These are phyloP conservation scores for Escallonia herrerae DNA, from an alignment of 129 eudicot genomes.

Conservation along the genomic window DNA sequence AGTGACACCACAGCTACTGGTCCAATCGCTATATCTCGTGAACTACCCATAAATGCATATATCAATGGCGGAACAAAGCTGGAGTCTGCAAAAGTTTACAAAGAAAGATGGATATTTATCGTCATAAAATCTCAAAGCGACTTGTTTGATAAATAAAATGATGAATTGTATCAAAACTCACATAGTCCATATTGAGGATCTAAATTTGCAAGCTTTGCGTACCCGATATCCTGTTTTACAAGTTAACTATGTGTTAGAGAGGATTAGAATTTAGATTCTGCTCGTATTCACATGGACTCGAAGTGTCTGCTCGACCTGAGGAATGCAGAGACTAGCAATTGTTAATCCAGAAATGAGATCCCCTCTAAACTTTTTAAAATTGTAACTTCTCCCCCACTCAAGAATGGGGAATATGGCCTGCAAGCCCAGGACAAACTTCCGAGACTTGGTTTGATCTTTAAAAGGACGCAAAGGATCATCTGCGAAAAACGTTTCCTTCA, in stretches of 20 bases:
- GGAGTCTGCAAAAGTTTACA: conserved; percentile 40
- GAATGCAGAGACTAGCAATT: conserved; percentile 84
- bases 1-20: conserved; percentile 87
- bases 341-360: conserved; percentile 84
- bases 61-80: conserved; percentile 84
- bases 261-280: background rate
- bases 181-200: conserved; percentile 75
- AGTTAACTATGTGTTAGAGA: background rate
- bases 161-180: conserved; percentile 29
- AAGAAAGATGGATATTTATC: background rate
- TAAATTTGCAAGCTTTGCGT: conserved; percentile 69
- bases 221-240: conserved; percentile 69
- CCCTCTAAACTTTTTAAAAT: conserved; percentile 51
- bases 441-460: conserved; percentile 58
- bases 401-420: conserved; percentile 81
- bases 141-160: background rate
- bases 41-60: conserved; percentile 89
- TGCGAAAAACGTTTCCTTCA: conserved; percentile 69
- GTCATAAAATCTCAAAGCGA: background rate
- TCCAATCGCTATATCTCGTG: conserved; percentile 81
- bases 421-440: conserved; percentile 47
- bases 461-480: conserved; percentile 77
- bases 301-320: conserved; percentile 44
- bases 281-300: background rate
- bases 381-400: conserved; percentile 68